phyloP scores from a whole-genome alignment of 352 stramenopile genomes.

The Phytopythium helicoides region DNA sequence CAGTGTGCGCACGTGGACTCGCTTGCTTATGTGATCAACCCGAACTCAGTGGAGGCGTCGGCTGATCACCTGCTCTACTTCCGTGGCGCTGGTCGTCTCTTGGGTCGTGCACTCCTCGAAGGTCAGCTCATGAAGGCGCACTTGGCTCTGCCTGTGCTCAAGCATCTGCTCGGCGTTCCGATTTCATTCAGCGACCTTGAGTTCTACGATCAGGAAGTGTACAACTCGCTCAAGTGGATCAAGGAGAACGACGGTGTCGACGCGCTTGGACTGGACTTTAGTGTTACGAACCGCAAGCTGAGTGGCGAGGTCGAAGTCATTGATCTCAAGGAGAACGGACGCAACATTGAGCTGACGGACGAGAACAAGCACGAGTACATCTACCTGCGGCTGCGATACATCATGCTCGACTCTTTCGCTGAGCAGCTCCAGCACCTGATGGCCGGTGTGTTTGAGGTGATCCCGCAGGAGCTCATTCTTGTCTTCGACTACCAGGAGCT shows the following conservation, averaged over 20 bases:
- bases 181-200: conserved; percentile 90
- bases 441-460: conserved; percentile 96
- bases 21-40: conserved; percentile 89
- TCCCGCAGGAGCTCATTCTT: conserved; percentile 86
- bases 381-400: conserved; percentile 94
- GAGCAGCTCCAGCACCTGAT: conserved; percentile 92
- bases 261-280: conserved; percentile 75
- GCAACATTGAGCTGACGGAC: conserved; percentile 89
- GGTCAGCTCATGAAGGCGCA: conserved; percentile 90
- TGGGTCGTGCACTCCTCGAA: conserved; percentile 96
- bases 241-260: conserved; percentile 84
- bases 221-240: conserved; percentile 84
- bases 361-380: conserved; percentile 98
- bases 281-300: conserved; percentile 74
- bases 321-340: conserved; percentile 83
- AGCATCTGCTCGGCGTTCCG: conserved; percentile 78
- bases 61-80: conserved; percentile 98
- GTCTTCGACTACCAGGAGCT: conserved; percentile 86
- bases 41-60: conserved; percentile 62
- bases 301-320: conserved; percentile 75
- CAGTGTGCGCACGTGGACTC: conserved; percentile 80
- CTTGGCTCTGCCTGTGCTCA: conserved; percentile 82
- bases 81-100: conserved; percentile 91
- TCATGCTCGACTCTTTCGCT: conserved; percentile 93
- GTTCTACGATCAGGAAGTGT: conserved; percentile 85